Base-by-base conservation (phyloP, 768 basidiomycete species). In the Rhizopogon vulgaris region DNA sequence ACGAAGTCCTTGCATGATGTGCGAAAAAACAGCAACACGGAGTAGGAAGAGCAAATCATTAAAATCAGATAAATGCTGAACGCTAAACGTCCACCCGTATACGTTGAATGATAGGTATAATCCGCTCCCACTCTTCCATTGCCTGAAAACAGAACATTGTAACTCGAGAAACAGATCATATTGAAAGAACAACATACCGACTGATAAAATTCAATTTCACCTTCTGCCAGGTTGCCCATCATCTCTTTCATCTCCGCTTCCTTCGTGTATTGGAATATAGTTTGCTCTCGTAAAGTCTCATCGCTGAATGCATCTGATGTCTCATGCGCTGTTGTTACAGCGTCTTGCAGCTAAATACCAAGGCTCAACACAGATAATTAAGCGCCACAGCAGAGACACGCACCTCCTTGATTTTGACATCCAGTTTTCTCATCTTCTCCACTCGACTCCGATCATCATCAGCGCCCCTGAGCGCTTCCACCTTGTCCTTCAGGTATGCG, bases 231-330 rank as follows among this genome's bases (percentile, higher is more conserved):
- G 55, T 85, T 84, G 17, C 81, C 82, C 10, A 99, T 66, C 79
- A 97, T 85, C 63, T 94, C 92, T 71, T 95, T 96, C 95, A 98
- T 96, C 72, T 99, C 96, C 45, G 85, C 79, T 62, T 92, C 85
- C 69, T 98, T 98, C 11, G 87, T 82, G 54, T 82, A 77, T 64
- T 96, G 91, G 72, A 98, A 98, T 54, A 90, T 74, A 22, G 82
- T 73, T 69, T 98, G 93, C 67, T 99, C 96, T 43, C 86, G 79
- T 24, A 98, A 70, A 12, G 94, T 95, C 68, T 95, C 93, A 54
- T 94, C 92, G 59, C 91, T 95, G 70, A 99, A 99, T 4, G 93
- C 92, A 60, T 94, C 92, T 1, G 91, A 93, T 0, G 95, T 96
- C 63, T 97, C 94, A 56, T 95, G 92, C 0, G 94, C 91, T 12